These are phyloP conservation scores for Citeromyces matritensis DNA, from an alignment of 805 yeast species.

Conservation along the genomic window DNA sequence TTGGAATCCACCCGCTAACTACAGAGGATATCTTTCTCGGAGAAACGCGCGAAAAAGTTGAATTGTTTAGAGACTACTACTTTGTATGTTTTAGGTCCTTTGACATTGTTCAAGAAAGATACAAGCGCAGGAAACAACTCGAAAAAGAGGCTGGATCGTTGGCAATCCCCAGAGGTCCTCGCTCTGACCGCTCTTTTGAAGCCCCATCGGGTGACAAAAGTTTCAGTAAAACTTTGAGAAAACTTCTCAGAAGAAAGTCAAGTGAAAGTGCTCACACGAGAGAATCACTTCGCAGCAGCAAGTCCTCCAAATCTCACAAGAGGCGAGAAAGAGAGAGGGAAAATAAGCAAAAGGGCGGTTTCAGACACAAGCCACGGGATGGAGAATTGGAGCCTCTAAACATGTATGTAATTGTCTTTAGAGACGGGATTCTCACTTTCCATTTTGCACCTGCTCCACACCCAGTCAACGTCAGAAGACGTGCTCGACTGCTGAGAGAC, in stretches of 20 bases:
- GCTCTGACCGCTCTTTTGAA: not conserved
- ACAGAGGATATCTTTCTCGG: conserved; percentile 91
- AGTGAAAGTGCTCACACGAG: conserved; percentile 4
- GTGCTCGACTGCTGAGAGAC: conserved; percentile 79
- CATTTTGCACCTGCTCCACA: conserved; percentile 94
- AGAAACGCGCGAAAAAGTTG: conserved; percentile 92
- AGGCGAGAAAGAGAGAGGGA: conserved; percentile 6
- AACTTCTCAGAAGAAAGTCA: conserved; percentile 1
- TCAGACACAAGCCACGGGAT: conserved; percentile 8
- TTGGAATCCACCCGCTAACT: conserved; percentile 92
- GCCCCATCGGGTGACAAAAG: not conserved
- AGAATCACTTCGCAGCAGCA: conserved; percentile 7
- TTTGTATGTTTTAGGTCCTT: conserved; percentile 81
- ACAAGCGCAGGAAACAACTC: conserved; percentile 14
- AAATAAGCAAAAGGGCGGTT: conserved; percentile 7
- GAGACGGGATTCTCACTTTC: conserved; percentile 82
- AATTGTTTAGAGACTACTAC: conserved; percentile 79
- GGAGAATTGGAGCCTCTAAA: conserved; percentile 78
- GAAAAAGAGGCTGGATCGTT: not conserved
- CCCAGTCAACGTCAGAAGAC: conserved; percentile 86
- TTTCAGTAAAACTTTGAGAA: conserved; percentile 1
- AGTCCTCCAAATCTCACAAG: too few relatives aligned
- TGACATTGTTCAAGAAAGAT: conserved; percentile 64
- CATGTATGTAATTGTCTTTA: conserved; percentile 85
- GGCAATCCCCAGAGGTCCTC: not conserved